These are phyloP conservation scores for Cyphellophora attinorum DNA, from an alignment of 2,329 filamentous ascomycete species.

Conservation along the genomic window DNA sequence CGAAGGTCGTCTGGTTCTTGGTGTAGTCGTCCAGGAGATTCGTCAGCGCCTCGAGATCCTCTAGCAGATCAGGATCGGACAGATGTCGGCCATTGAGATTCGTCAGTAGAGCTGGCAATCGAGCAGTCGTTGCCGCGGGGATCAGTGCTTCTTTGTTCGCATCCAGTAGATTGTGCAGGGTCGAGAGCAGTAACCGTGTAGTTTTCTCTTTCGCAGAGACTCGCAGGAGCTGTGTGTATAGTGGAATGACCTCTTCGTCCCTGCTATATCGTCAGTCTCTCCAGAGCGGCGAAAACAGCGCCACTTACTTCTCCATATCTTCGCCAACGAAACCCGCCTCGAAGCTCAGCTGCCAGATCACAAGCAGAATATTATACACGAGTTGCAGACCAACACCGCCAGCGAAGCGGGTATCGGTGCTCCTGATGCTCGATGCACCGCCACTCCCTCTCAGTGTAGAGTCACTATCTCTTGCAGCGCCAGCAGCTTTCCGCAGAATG, in stretches of 20 bases:
- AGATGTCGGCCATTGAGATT: constrained; percentile 46
- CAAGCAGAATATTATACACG: constrained; percentile 85
- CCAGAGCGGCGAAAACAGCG: constrained; percentile 1
- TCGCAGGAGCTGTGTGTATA: constrained; percentile 86
- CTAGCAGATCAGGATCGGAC: constrained; percentile 39
- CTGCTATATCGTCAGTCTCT: too few relatives aligned
- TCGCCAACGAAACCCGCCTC: constrained; percentile 62
- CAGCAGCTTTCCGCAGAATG: constrained; percentile 67
- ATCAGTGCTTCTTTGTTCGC: constrained; percentile 60
- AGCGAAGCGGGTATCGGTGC: constrained; percentile 52
- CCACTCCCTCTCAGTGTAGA: constrained; percentile 45
- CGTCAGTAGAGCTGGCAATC: constrained; percentile 56
- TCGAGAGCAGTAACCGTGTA: constrained; percentile 80
- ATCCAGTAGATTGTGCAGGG: constrained; percentile 77
- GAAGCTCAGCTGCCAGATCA: constrained; percentile 95
- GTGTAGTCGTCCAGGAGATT: constrained; percentile 79
- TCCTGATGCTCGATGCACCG: constrained; percentile 46
- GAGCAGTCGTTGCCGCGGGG: constrained; percentile 75
- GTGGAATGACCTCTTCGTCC: constrained; percentile 82
- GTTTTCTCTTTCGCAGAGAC: constrained; percentile 97
- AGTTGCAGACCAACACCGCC: constrained; percentile 86
- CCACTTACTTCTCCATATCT: constrained; percentile 63
- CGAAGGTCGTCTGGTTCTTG: constrained; percentile 57
- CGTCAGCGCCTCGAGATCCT: constrained; percentile 38
- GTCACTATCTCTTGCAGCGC: constrained; percentile 61